Conservation (phyloP, 192 early-diverging fungal species). For the Chytriomyces confervae region DNA sequence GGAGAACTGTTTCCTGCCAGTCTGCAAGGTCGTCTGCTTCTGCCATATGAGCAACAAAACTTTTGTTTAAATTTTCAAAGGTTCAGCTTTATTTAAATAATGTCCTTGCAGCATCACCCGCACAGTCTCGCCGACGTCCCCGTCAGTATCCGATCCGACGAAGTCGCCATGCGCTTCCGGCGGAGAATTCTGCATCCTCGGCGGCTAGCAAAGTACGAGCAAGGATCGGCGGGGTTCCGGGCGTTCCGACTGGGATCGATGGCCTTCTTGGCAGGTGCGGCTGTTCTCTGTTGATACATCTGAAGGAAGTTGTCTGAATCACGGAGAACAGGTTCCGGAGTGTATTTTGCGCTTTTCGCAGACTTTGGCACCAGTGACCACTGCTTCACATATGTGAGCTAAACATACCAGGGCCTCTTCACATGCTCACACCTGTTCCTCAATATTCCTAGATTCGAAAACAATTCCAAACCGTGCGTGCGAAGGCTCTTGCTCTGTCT, state of each 20-base stretch:
- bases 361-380: constrained; percentile 24
- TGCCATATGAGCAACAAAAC: no score
- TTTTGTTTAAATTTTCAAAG: neutral
- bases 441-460: neutral
- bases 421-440: neutral
- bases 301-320: no score
- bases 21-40: no score
- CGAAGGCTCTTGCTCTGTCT: constrained; percentile 12
- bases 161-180: constrained; percentile 16
- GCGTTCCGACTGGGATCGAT: neutral
- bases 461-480: constrained; percentile 1
- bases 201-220: neutral
- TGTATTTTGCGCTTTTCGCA: constrained; percentile 24
- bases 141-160: neutral
- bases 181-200: constrained; percentile 30
- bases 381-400: constrained; percentile 29
- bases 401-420: neutral
- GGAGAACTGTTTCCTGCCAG: constrained; percentile 38
- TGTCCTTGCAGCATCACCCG: constrained; percentile 16
- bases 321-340: neutral
- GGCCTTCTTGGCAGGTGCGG: neutral
- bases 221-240: constrained; percentile 5
- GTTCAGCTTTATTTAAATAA: neutral
- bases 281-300: no score
- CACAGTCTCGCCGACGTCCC: constrained; percentile 13